Base-by-base conservation (phyloP, 495 filamentous ascomycete genomes). In the Aspergillus conjunctus region DNA sequence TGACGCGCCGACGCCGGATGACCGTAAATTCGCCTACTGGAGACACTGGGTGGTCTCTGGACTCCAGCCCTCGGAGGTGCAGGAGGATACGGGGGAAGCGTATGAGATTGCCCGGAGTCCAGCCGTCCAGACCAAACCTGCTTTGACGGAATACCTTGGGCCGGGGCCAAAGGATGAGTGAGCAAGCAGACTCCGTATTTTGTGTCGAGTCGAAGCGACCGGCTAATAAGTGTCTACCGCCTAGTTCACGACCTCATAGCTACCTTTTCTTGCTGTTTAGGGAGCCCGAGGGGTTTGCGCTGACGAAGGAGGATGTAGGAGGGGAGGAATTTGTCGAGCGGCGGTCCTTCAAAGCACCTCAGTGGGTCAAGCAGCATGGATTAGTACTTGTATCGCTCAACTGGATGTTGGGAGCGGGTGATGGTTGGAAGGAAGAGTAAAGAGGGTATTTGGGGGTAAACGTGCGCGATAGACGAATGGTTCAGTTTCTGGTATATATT, bases 121-220 rank as follows among this genome's bases (percentile, higher is more conserved):
- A n/a, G 37, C 37, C 8, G 15, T 34, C 12, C 37, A 57, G 11
- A 15, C 45, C 1, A 33, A 15, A 12, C 21, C 32, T 0, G 46
- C 43, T 4, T n/a, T 66, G 54, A 66, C 63, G 17, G 59, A 62
- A 39, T 66, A 66, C 44, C 56, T 66, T 17, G 59, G 58, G n/a
- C 63, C 63, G 9, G 63, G 63, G 7, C 63, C 63, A 1, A 66
- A 66, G 51, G 63, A 66, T 54, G 63, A 62, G 63, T 66, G 59
- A 18, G 63, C 37, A 18, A n/a, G n/a, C n/a, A n/a, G n/a, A n/a
- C n/a, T n/a, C n/a, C n/a, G n/a, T 18, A 14, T 45, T 21, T 4
- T 8, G 17, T 10, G 18, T 1, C 20, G 4, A 9, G 9, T 21
- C 7, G 18, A 20, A 4, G 17, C 12, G 17, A 17, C 30, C 32